Conservation (phyloP, 331 rosid species). For the Malus hybrid region DNA sequence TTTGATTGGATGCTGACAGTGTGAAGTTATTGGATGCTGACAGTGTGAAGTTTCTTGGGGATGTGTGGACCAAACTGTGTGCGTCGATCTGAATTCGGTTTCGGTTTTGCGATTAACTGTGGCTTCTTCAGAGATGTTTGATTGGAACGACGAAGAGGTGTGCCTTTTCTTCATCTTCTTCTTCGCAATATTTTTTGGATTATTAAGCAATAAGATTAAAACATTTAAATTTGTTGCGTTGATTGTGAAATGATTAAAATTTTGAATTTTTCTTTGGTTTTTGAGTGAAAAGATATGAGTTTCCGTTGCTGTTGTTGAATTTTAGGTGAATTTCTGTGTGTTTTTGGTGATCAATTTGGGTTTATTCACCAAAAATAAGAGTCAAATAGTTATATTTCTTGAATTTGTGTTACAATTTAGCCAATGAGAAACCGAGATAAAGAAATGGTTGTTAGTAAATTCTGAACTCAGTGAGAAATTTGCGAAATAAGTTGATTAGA, state of each 20-base stretch:
- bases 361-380: too few relatives aligned
- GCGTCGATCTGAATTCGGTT: slow-evolving; percentile 33
- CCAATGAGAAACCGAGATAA: neutral
- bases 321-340: neutral
- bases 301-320: neutral
- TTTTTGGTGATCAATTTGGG: neutral
- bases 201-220: neutral
- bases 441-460: neutral
- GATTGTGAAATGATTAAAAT: neutral
- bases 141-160: slow-evolving; percentile 98
- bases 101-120: slow-evolving; percentile 24
- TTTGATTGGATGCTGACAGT: slow-evolving; percentile 27
- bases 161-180: neutral
- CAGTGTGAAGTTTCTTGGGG: slow-evolving; percentile 36
- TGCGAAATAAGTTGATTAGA: neutral
- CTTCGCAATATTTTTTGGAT: neutral
- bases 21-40: slow-evolving; percentile 25
- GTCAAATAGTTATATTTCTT: neutral
- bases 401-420: neutral
- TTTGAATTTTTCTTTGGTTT: neutral
- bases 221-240: neutral
- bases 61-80: slow-evolving; percentile 51
- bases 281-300: neutral
- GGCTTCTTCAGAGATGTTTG: slow-evolving; percentile 64
- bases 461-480: neutral